Percentiles rank a stretch among this genome's conserved stretches.
phyloP scores from a whole-genome alignment of 495 filamentous ascomycete genomes.

The Platismatia glauca region DNA sequence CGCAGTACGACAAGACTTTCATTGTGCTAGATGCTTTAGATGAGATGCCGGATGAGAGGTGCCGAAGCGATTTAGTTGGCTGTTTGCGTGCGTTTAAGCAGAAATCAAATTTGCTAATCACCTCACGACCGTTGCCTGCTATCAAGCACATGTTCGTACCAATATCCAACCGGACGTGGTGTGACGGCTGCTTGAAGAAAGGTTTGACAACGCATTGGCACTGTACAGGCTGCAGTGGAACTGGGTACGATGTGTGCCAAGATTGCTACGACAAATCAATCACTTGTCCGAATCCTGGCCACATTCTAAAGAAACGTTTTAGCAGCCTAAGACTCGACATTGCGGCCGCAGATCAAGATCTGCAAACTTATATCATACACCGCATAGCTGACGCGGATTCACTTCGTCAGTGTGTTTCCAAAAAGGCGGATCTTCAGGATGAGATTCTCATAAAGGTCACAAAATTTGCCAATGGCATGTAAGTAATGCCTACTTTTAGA shows the following conservation, averaged over 20 bases:
- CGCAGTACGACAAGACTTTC: constrained; percentile 11
- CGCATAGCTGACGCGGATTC: constrained; percentile 14
- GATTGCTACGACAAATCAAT: constrained; percentile 10
- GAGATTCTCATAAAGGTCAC: constrained; percentile 19
- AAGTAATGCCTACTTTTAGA: constrained; percentile 2
- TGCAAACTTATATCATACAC: constrained; percentile 27
- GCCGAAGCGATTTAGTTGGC: constrained; percentile 12
- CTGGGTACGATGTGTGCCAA: constrained; percentile 14
- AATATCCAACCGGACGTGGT: background rate
- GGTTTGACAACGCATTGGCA: constrained; percentile 11
- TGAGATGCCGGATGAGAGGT: constrained; percentile 17
- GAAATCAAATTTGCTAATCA: constrained; percentile 16
- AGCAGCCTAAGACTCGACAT: constrained; percentile 16
- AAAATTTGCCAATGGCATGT: constrained; percentile 26
- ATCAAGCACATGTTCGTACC: constrained; percentile 14
- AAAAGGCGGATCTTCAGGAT: constrained; percentile 15
- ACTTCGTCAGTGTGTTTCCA: constrained; percentile 18
- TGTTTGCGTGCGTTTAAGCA: constrained; percentile 3
- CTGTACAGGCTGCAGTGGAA: constrained; percentile 15
- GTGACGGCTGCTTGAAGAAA: constrained; percentile 17
- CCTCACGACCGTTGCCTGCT: constrained; percentile 18
- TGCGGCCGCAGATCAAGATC: constrained; percentile 24
- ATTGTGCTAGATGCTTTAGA: constrained; percentile 23
- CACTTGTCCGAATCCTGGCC: constrained; percentile 9
- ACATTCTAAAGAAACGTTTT: constrained; percentile 11